A percentile compares a stretch with the other conserved stretches of the same genome.
These are phyloP conservation scores for Calocera viscosa DNA, from an alignment of 768 basidiomycete genomes.

Conservation along the genomic window DNA sequence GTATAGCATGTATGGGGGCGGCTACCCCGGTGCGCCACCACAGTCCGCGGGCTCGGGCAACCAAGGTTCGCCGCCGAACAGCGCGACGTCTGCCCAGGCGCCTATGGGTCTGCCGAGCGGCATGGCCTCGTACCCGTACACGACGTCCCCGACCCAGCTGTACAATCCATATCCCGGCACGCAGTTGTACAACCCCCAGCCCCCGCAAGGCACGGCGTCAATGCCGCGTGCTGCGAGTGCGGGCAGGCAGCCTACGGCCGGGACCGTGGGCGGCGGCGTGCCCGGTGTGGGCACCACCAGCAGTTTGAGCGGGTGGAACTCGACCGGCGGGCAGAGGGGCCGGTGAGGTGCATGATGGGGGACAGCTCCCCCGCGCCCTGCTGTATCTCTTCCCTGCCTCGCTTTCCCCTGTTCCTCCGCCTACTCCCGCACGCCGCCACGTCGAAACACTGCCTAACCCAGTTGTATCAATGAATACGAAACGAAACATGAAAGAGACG, in stretches of 20 bases:
- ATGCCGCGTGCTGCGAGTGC: neutral
- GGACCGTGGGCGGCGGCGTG: neutral
- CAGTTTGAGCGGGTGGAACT: conserved; percentile 3
- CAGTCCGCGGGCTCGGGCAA: conserved; percentile 4
- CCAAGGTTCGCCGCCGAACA: neutral
- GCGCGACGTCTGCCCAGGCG: neutral
- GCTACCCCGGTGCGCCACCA: neutral
- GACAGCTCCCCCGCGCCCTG: neutral
- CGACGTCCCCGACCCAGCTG: neutral
- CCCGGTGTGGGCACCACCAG: neutral
- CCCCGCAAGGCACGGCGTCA: neutral
- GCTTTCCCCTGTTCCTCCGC: neutral
- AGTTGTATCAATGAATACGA: conserved; percentile 1
- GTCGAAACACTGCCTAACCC: neutral
- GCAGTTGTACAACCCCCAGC: neutral
- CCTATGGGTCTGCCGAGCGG: neutral
- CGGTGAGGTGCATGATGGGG: neutral
- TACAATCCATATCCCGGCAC: neutral
- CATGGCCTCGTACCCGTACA: neutral
- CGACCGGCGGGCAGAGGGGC: neutral
- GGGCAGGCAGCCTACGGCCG: neutral
- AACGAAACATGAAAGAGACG: conserved; percentile 7
- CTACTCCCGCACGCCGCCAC: neutral
- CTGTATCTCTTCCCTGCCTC: neutral
- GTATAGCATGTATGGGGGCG: neutral